phyloP scores from a whole-genome alignment of 2,329 filamentous ascomycete species.

The Claviceps pusilla region DNA sequence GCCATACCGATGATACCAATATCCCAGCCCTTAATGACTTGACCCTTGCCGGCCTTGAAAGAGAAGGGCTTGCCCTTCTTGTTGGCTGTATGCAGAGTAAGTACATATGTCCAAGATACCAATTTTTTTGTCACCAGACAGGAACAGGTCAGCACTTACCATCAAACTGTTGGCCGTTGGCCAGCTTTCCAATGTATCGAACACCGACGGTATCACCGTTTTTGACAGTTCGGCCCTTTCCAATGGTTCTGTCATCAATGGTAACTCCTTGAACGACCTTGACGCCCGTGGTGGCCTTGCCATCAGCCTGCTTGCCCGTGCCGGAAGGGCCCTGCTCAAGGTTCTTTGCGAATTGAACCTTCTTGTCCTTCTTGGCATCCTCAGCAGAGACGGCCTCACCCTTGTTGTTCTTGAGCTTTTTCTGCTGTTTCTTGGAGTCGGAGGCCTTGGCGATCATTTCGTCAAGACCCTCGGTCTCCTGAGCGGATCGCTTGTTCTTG shows the following conservation, averaged over 20 bases:
- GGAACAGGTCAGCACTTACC: conserved; percentile 36
- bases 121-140: too few species aligned
- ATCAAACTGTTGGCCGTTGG: conserved; percentile 90
- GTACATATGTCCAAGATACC: not conserved
- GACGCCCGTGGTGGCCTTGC: conserved; percentile 43
- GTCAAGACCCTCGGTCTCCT: conserved; percentile 59
- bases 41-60: conserved; percentile 85
- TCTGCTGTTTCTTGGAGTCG: conserved; percentile 81
- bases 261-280: conserved; percentile 80
- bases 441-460: conserved; percentile 67
- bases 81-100: conserved; percentile 47
- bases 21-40: conserved; percentile 99
- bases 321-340: conserved; percentile 90
- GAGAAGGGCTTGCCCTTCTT: conserved; percentile 97
- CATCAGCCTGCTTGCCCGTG: conserved; percentile 32
- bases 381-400: conserved; percentile 61
- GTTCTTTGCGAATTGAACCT: conserved; percentile 98
- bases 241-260: conserved; percentile 88
- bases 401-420: conserved; percentile 98
- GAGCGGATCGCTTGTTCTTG: conserved; percentile 90
- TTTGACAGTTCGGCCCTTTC: conserved; percentile 73
- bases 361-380: conserved; percentile 58
- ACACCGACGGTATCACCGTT: conserved; percentile 81
- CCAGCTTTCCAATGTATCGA: conserved; percentile 95
- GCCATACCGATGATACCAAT: conserved; percentile 85